Base-by-base conservation (phyloP, 371 early-diverging fungal species). In the Chytridium lagenaria region DNA sequence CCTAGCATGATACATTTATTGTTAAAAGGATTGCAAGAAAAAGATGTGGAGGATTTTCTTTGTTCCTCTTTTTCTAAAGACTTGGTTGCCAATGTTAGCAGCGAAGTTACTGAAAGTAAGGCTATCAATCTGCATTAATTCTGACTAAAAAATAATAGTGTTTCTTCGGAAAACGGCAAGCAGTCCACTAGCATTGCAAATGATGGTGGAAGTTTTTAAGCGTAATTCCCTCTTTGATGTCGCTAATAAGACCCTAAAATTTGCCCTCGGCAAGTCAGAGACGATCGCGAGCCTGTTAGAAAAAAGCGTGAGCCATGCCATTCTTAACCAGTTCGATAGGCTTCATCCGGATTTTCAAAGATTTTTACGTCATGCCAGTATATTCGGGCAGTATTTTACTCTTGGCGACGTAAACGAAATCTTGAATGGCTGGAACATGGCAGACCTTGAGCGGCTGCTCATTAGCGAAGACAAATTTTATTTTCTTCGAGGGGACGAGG, bases 241-340 rank as follows among this genome's bases (percentile, higher is more conserved):
- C n/a, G n/a, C n/a, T n/a, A n/a, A n/a, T n/a, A n/a, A n/a, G n/a
- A n/a, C n/a, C n/a, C n/a, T n/a, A n/a, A n/a, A n/a, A n/a, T n/a
- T n/a, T n/a, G n/a, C n/a, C n/a, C n/a, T n/a, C n/a, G n/a, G n/a
- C n/a, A n/a, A n/a, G n/a, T n/a, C n/a, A n/a, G n/a, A n/a, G n/a
- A n/a, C n/a, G n/a, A n/a, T n/a, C n/a, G 7, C 44, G 44, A 19
- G 19, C 5, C 26, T 52, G 5, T 23, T 52, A 7, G 55, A 52
- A n/a, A 52, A 52, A 52, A 52, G 5, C 26, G n/a, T 52, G 12
- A 52, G 55, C 26, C 55, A 52, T 12, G 55, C 55, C 12, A 66
- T 66, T 10, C 5, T 66, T 3, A 66, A 39, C 26, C 66, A 66
- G 28, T 66, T 66, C 28, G 66, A 66, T 49, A 66, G 37, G 66